Evolutionary conservation across 2,329 filamentous ascomycete species (phyloP).

Genomic region (Aspergillus sp.): DNA sequence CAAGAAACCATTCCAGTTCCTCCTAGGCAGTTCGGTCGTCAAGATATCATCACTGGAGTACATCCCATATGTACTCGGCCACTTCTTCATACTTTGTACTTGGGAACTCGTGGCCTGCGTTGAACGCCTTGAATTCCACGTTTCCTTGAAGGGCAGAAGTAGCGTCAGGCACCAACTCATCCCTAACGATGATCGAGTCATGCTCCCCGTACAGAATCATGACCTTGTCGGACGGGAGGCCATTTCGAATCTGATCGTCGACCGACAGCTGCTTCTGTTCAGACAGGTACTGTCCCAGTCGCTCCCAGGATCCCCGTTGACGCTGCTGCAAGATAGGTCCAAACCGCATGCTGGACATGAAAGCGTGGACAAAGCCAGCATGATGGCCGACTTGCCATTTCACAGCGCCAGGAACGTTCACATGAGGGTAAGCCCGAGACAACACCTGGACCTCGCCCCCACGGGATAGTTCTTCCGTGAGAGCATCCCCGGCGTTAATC

Average conservation of each 20-base stretch:
- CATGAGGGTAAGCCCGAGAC: conserved; percentile 49
- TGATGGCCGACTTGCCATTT: conserved; percentile 68
- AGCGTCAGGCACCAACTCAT: conserved; percentile 64
- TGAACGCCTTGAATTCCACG: conserved; percentile 55
- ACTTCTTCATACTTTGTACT: conserved; percentile 61
- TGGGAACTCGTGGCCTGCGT: conserved; percentile 68
- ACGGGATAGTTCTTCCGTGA: conserved; percentile 40
- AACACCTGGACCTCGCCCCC: conserved; percentile 46
- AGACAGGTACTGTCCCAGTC: conserved; percentile 52
- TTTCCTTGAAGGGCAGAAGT: conserved; percentile 56
- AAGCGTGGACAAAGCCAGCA: conserved; percentile 65
- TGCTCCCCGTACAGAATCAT: conserved; percentile 63
- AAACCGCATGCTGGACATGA: conserved; percentile 67
- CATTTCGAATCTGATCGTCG: conserved; percentile 26
- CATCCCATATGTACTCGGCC: conserved; percentile 49
- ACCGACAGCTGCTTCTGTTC: conserved; percentile 34
- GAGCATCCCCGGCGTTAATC: conserved; percentile 40
- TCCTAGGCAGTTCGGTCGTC: neutral
- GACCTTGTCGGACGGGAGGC: conserved; percentile 49
- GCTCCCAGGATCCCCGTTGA: conserved; percentile 58
- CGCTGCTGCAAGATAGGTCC: conserved; percentile 65
- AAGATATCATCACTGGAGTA: conserved; percentile 19
- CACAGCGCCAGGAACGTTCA: conserved; percentile 62
- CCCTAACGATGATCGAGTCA: conserved; percentile 65
- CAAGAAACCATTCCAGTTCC: neutral